These are phyloP conservation scores for Myriosclerotinia duriaeana DNA, from an alignment of 2,329 filamentous ascomycete species.

Conservation along the genomic window DNA sequence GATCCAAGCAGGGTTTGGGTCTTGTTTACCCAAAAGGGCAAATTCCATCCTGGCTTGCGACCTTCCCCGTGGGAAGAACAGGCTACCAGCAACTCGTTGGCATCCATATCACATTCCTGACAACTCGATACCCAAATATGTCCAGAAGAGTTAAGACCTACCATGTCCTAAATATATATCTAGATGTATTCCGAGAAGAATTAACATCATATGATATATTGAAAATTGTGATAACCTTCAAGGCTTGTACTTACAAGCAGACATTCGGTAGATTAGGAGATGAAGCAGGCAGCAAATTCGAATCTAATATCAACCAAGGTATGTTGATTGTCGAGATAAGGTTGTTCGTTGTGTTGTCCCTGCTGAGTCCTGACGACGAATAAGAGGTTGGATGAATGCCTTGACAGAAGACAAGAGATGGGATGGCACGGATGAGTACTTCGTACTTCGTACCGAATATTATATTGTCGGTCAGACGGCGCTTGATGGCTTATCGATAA, in stretches of 20 bases:
- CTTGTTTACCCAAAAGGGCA: too few relatives aligned
- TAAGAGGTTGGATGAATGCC: not conserved
- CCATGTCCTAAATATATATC: not conserved
- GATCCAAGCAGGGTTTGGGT: too few relatives aligned
- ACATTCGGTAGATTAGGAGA: not conserved
- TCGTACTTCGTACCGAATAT: not conserved
- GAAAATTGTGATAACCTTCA: not conserved
- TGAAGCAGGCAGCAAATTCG: not conserved
- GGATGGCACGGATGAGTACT: not conserved
- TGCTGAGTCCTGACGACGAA: not conserved
- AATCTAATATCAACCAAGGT: too few relatives aligned
- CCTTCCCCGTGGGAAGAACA: too few relatives aligned
- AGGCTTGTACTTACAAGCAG: not conserved
- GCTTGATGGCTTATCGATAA: conserved; percentile 10
- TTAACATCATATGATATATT: not conserved
- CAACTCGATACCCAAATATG: too few relatives aligned
- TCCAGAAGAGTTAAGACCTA: too few relatives aligned
- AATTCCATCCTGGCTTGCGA: too few relatives aligned
- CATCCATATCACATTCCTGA: too few relatives aligned
- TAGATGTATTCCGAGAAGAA: not conserved
- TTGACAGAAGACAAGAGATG: not conserved
- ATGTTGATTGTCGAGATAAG: too few relatives aligned
- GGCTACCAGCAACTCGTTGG: too few relatives aligned
- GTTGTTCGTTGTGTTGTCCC: not conserved
- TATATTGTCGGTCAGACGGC: not conserved